Base-by-base conservation (phyloP, 2,329 filamentous ascomycete genomes). In the Elsinoe fawcettii region DNA sequence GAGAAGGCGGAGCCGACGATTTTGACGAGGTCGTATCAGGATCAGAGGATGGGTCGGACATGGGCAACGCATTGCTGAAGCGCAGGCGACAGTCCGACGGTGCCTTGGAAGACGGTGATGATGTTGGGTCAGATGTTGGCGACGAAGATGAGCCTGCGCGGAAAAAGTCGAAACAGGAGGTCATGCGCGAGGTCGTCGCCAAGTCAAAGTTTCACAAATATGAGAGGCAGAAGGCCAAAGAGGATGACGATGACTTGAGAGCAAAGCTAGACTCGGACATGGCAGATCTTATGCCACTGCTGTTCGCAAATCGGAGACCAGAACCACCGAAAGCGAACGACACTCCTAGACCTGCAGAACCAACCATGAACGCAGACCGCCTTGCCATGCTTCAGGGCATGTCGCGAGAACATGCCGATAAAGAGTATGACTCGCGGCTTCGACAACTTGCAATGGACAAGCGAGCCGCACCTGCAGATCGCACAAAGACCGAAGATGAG, bases 201-300 rank as follows among this genome's bases (percentile, higher is more conserved):
- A 99, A 99, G 73, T 97, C 92, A 1, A 99, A 99, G 69, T 79
- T 88, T 61, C 82, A 96, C 79, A 97, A 96, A 73, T 91, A 92
- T 67, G 91, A 97, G 73, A 84, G 93, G 39, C 93, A 99, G 72
- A 85, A 89, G 60, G 83, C 84, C 25, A 96, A 96, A 68, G 93
- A 97, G 60, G 90, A 93, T 51, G 93, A 99, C 64, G 90, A 95
- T 53, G 92, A 96, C 63, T 72, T 96, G 56, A 81, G 90, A 59
- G 85, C 85, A 59, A 84, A 91, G 69, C 77, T 99, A 14, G 90
- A 99, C 70, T 86, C 91, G 69, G 88, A 90, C 39, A 78, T 97
- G 60, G 80, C 82, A 11, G 84, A 87, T 62, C 81, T 99, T 12
- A 86, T 90, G 62, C 77, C 80, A 55, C 80, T 95, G 39, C 75